A percentile compares a stretch with the other conserved stretches of the same genome.
Conservation (phyloP, 1,284 basidiomycete species). For the Clitocybe nebularis region DNA sequence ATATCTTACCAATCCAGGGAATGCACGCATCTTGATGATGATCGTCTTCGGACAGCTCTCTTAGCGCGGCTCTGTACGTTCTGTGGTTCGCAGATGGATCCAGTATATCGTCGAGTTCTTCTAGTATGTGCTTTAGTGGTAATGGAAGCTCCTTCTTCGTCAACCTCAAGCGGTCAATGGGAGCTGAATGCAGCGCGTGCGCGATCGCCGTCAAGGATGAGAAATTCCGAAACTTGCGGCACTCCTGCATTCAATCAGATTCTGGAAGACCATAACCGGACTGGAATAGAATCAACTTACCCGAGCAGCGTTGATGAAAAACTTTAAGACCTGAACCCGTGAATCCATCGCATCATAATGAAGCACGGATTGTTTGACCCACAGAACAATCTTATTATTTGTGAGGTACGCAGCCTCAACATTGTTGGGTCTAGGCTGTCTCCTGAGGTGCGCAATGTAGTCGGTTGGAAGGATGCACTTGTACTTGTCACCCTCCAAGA, state of each 20-base stretch:
- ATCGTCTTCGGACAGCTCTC: conserved; percentile 17
- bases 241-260: conserved; percentile 41
- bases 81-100: conserved; percentile 30
- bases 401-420: conserved; percentile 27
- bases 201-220: conserved; percentile 38
- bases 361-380: conserved; percentile 39
- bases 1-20: conserved; percentile 36
- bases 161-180: conserved; percentile 31
- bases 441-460: conserved; percentile 35
- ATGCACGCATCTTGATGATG: conserved; percentile 26
- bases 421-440: conserved; percentile 22
- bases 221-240: conserved; percentile 38
- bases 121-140: conserved; percentile 26
- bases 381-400: conserved; percentile 38
- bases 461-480: conserved; percentile 34
- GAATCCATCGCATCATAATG: conserved; percentile 31
- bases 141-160: conserved; percentile 29
- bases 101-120: conserved; percentile 30
- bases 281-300: too few relatives aligned
- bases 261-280: too few relatives aligned
- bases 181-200: conserved; percentile 35
- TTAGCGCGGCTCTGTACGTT: conserved; percentile 32
- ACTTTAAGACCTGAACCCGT: conserved; percentile 35
- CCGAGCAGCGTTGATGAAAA: conserved; percentile 37
- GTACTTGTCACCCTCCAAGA: conserved; percentile 40